A percentile compares a stretch with the other conserved stretches of the same genome.
Evolutionary conservation across 306 rosid genomes (phyloP).

Genomic region (Cucurbita ficifolia): DNA sequence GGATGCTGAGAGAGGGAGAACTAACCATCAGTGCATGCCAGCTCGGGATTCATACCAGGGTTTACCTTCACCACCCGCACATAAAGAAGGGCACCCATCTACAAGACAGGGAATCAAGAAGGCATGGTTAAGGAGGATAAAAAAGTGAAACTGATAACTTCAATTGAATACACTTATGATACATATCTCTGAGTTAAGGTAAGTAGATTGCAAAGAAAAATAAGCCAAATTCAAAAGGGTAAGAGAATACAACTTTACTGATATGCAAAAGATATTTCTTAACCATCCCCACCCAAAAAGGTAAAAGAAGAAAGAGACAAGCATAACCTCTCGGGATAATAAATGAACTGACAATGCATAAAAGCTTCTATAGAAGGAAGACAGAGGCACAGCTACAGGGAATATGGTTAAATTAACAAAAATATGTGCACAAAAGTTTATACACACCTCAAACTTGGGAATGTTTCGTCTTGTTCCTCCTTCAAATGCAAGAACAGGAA

Average conservation of each 20-base stretch:
- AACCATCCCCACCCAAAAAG: background rate
- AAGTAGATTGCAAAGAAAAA: background rate
- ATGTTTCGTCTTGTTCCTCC: constrained; percentile 98
- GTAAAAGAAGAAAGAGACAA: background rate
- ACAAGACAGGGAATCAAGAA: constrained; percentile 6
- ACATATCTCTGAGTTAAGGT: background rate
- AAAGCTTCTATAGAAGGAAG: background rate
- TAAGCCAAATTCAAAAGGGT: background rate
- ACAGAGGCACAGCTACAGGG: background rate
- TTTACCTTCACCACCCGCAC: constrained; percentile 71
- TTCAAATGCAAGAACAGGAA: constrained; percentile 96
- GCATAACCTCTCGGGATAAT: background rate
- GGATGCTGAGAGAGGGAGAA: background rate
- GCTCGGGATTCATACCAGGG: constrained; percentile 82
- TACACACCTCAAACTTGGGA: constrained; percentile 73
- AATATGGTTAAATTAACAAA: background rate
- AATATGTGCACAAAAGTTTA: background rate
- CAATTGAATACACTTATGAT: background rate
- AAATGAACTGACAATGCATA: background rate
- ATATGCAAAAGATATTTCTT: background rate
- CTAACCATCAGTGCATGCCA: constrained; percentile 83
- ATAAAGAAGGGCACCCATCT: constrained; percentile 64
- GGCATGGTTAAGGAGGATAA: background rate
- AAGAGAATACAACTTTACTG: background rate
- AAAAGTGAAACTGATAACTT: background rate